Base-by-base conservation (phyloP, 331 rosid genomes). In the Saraca asoca region DNA sequence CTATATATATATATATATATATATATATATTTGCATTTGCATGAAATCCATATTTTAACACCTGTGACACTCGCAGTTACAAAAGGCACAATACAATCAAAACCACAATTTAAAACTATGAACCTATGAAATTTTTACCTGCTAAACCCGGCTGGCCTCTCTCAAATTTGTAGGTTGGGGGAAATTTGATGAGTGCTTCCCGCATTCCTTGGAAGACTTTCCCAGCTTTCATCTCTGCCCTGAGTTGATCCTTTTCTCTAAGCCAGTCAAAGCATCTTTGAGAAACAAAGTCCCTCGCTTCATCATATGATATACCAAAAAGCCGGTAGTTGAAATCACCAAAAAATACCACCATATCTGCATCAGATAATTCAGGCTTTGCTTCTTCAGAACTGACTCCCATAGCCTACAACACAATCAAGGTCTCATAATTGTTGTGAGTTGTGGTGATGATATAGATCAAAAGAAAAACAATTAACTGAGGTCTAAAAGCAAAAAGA, bases 181-280 rank as follows among this genome's bases (percentile, higher is more conserved):
- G 99, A 79, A 90, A 94, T 79, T 81, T 86, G 51, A 88, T 94
- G 68, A 94, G 71, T 37, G 92, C 99, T 81, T 94, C 97, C 20
- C 96, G 89, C 99, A 94, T 94, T 81, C 99, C 99, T 76, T 88
- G 99, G 74, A 94, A 94, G 80, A 90, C 96, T 82, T 79, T 94
- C 19, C 96, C 99, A 60, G 79, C 78, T 80, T 88, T 83, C 96
- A 94, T 94, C 87, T 94, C 99, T 7, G 84, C 97, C 75, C 99
- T 85, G 56, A 94, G 99, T 73, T 94, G 99, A 79, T 94, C 97
- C 81, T 90, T 94, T 82, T 88, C 99, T 79, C 99, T 90, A 33
- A 94, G 99, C 99, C 99, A 94, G 72, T 94, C 97, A 70, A 94
- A 94, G 91, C 99, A 86, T 79, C 99, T 90, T 84, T 94, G 99